Percentiles rank a stretch among this genome's conserved stretches.
These are phyloP conservation scores for Pythium volutum DNA, from an alignment of 352 stramenopile species.

Conservation along the genomic window DNA sequence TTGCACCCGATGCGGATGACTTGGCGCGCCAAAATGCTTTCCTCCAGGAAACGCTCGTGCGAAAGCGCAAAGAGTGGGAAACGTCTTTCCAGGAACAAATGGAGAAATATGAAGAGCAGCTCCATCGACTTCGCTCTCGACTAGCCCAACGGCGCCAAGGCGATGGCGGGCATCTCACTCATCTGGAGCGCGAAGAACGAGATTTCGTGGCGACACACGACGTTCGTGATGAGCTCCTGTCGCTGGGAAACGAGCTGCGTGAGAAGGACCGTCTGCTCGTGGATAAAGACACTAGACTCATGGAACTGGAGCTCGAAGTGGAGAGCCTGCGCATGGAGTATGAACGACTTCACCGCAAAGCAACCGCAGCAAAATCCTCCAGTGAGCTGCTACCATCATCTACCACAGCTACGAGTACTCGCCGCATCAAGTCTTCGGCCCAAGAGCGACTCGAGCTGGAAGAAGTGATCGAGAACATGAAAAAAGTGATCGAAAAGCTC, in stretches of 20 bases:
- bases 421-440: conserved; percentile 17
- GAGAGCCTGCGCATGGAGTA: conserved; percentile 68
- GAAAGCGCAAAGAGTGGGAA: conserved; percentile 74
- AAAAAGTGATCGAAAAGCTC: conserved; percentile 77
- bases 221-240: conserved; percentile 40
- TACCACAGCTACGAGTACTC: neutral
- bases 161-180: neutral
- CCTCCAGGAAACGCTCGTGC: conserved; percentile 49
- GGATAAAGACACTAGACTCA: conserved; percentile 55
- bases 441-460: conserved; percentile 64
- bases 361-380: neutral
- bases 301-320: conserved; percentile 67
- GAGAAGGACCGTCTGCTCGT: conserved; percentile 49
- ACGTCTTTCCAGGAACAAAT: conserved; percentile 42
- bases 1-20: conserved; percentile 13
- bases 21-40: conserved; percentile 54
- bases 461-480: conserved; percentile 80
- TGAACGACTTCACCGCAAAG: conserved; percentile 47
- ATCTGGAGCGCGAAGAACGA: conserved; percentile 46
- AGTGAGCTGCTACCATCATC: neutral
- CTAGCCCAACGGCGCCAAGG: conserved; percentile 34
- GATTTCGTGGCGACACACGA: conserved; percentile 43
- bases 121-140: conserved; percentile 45
- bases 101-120: conserved; percentile 50
- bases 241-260: conserved; percentile 43